phyloP scores from a whole-genome alignment of 1,284 basidiomycete genomes.

The Boletellus deceptivus region DNA sequence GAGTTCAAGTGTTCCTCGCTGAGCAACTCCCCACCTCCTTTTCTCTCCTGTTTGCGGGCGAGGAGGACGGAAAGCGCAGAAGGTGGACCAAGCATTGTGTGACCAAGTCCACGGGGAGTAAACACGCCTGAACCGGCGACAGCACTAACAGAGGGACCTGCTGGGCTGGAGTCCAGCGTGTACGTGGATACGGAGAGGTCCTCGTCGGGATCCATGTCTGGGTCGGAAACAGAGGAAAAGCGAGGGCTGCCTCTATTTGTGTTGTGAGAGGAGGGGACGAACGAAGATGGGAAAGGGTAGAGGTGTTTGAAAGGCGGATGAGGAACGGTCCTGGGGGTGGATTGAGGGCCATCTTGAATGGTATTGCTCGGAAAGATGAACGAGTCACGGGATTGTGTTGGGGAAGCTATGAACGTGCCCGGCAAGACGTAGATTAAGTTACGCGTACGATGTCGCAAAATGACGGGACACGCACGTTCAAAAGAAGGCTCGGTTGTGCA shows the following conservation, averaged over 20 bases:
- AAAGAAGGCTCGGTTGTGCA: slow-evolving; percentile 18
- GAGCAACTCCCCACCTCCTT: not conserved
- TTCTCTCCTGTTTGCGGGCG: slow-evolving; percentile 26
- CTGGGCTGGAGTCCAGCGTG: slow-evolving; percentile 30
- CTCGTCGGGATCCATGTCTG: slow-evolving; percentile 28
- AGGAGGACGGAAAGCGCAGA: slow-evolving; percentile 44
- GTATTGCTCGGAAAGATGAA: slow-evolving; percentile 40
- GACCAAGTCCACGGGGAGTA: slow-evolving; percentile 17
- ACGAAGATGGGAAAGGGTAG: slow-evolving; percentile 20
- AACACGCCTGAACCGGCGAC: slow-evolving; percentile 13
- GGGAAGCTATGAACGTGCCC: slow-evolving; percentile 27
- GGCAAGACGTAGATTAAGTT: slow-evolving; percentile 7
- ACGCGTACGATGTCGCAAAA: slow-evolving; percentile 6
- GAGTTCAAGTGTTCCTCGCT: slow-evolving; percentile 1
- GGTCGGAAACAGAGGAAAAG: slow-evolving; percentile 23
- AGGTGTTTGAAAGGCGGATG: slow-evolving; percentile 19
- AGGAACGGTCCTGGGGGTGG: slow-evolving; percentile 20
- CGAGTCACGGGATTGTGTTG: slow-evolving; percentile 30
- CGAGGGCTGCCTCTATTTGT: slow-evolving; percentile 26
- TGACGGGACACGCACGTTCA: slow-evolving; percentile 19
- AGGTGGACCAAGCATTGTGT: slow-evolving; percentile 29
- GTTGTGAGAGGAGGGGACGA: slow-evolving; percentile 29
- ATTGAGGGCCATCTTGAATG: slow-evolving; percentile 28
- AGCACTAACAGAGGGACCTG: slow-evolving; percentile 6
- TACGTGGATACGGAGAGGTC: slow-evolving; percentile 35